Percentiles rank a stretch among this genome's conserved stretches.
Conservation (phyloP, 2,329 filamentous ascomycete species). For the Iodosphaeria phyllophila region DNA sequence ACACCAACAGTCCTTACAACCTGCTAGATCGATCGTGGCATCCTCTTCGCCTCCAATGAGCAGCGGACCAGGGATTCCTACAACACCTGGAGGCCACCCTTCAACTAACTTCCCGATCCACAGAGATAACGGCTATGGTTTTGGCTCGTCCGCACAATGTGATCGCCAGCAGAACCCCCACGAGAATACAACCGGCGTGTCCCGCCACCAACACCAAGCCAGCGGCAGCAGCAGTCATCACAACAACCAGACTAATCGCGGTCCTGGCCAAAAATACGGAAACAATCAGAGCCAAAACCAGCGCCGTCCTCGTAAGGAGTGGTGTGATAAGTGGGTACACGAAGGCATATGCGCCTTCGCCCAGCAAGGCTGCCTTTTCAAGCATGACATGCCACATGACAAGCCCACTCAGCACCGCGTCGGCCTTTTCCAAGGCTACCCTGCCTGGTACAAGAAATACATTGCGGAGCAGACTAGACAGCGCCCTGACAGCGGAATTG, state of each 20-base stretch:
- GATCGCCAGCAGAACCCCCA: background rate
- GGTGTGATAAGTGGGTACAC: slow-evolving; percentile 81
- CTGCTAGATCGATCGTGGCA: too few species aligned
- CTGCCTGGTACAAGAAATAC: slow-evolving; percentile 38
- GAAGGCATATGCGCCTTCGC: slow-evolving; percentile 70
- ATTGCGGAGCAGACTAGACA: slow-evolving; percentile 23
- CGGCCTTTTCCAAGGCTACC: slow-evolving; percentile 50
- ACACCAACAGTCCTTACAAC: too few species aligned
- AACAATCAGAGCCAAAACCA: slow-evolving; percentile 5
- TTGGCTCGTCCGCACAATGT: background rate
- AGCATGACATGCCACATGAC: slow-evolving; percentile 74
- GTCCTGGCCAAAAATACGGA: too few species aligned
- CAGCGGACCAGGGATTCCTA: too few species aligned
- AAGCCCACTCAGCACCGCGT: slow-evolving; percentile 44
- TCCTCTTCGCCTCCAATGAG: too few species aligned
- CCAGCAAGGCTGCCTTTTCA: slow-evolving; percentile 74
- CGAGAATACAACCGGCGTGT: background rate
- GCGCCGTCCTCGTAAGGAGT: slow-evolving; percentile 43
- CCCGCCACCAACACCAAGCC: slow-evolving; percentile 1
- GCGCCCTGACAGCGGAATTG: too few species aligned
- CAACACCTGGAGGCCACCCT: too few species aligned
- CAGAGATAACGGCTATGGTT: too few species aligned
- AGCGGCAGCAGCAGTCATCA: slow-evolving; percentile 2
- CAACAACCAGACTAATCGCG: too few species aligned
- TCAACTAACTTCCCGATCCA: too few species aligned